These are phyloP conservation scores for Macrophomina pseudophaseolina DNA, from an alignment of 2,329 filamentous ascomycete genomes.

Conservation along the genomic window DNA sequence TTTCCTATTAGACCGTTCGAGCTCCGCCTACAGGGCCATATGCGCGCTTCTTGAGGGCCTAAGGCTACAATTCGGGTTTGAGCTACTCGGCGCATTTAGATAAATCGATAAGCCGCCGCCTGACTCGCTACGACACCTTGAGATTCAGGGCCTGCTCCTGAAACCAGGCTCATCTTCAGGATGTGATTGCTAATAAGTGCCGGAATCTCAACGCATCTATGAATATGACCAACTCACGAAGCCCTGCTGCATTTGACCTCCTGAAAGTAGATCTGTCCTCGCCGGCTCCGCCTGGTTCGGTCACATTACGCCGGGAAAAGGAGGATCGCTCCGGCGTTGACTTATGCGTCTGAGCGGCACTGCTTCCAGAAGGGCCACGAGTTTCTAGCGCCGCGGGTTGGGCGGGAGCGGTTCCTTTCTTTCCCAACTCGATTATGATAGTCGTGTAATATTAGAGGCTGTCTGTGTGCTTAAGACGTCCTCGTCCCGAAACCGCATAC, in stretches of 20 bases:
- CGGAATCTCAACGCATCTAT: background rate
- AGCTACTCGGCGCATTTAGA: background rate
- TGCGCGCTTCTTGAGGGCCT: slow-evolving; percentile 2
- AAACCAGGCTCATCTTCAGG: slow-evolving; percentile 17
- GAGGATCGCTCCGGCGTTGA: slow-evolving; percentile 16
- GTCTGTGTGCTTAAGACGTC: slow-evolving; percentile 20
- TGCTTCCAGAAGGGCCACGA: slow-evolving; percentile 14
- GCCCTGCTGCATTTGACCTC: background rate
- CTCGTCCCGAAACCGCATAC: slow-evolving; percentile 23
- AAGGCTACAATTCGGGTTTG: background rate
- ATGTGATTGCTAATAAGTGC: slow-evolving; percentile 8
- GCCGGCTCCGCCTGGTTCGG: background rate
- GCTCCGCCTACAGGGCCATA: background rate
- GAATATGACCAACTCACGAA: slow-evolving; percentile 11
- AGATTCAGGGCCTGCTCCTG: slow-evolving; percentile 16
- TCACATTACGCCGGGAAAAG: slow-evolving; percentile 14
- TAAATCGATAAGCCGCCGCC: slow-evolving; percentile 18
- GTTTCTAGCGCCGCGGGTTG: slow-evolving; percentile 18
- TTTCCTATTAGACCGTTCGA: background rate
- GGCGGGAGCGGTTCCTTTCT: slow-evolving; percentile 16
- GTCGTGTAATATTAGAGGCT: slow-evolving; percentile 13
- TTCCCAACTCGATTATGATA: slow-evolving; percentile 22
- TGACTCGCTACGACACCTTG: slow-evolving; percentile 20
- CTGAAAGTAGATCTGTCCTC: background rate
- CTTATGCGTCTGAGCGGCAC: slow-evolving; percentile 6